Conservation (phyloP, 495 filamentous ascomycete genomes). For the Penicillium manginii region DNA sequence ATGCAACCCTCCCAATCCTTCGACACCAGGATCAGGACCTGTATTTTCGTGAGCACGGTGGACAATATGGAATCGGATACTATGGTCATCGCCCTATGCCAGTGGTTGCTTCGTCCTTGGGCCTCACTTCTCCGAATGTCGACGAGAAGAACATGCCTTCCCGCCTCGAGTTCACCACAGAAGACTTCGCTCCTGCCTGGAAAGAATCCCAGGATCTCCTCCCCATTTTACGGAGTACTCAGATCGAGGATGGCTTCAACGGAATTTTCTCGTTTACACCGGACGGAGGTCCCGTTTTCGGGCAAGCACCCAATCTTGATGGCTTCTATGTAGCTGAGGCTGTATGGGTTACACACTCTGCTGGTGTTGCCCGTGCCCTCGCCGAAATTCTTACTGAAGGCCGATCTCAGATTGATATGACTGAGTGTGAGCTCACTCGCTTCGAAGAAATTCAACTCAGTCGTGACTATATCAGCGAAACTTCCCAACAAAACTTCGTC, state of each 20-base stretch:
- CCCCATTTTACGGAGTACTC: conserved; percentile 41
- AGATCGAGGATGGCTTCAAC: conserved; percentile 55
- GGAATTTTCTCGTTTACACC: conserved; percentile 59
- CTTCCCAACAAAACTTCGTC: conserved; percentile 53
- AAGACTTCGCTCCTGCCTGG: conserved; percentile 57
- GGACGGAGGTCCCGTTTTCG: conserved; percentile 53
- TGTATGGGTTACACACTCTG: conserved; percentile 59
- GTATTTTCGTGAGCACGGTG: conserved; percentile 58
- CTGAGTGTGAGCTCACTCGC: conserved; percentile 53
- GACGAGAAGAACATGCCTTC: conserved; percentile 57
- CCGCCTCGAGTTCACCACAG: conserved; percentile 48
- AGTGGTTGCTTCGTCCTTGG: conserved; percentile 45
- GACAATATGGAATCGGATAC: conserved; percentile 56
- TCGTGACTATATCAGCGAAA: conserved; percentile 49
- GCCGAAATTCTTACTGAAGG: conserved; percentile 53
- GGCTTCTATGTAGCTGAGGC: conserved; percentile 58
- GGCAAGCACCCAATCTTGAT: conserved; percentile 49
- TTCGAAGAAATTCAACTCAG: conserved; percentile 54
- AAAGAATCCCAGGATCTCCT: conserved; percentile 45
- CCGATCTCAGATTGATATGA: conserved; percentile 47
- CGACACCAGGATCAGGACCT: conserved; percentile 57
- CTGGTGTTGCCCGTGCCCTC: conserved; percentile 54
- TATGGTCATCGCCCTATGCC: conserved; percentile 59
- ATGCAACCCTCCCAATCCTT: conserved; percentile 50
- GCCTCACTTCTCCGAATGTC: conserved; percentile 45